Base-by-base conservation (phyloP, 768 basidiomycete species). In the Paxillus involutus region DNA sequence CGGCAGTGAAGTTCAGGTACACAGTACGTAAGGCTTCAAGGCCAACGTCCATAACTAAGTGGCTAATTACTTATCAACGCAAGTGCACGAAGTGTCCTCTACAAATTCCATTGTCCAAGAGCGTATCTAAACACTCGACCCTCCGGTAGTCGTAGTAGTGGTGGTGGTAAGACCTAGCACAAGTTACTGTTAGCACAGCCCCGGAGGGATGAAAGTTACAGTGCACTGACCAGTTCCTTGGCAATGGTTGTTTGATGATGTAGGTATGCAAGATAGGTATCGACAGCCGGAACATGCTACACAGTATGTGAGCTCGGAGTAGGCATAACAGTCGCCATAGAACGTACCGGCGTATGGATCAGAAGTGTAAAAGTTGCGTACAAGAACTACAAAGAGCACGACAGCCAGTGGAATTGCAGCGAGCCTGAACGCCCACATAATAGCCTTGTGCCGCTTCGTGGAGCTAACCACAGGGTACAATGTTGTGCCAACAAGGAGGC, bases 391-490 rank as follows among this genome's bases (percentile, higher is more conserved):
- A 59, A 86, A 98, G 19, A 96, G 77, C 26, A 96, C 71, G 29
- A 96, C 66, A 3, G 87, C 82, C 32, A 96, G 57, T 3, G 91
- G 88, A 41, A 93, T 77, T 2, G 92, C 91, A 30, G 81, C 69
- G 30, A 90, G 61, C 53, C 95, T 84, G 65, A 89, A 82, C 37
- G 60, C 73, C 85, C 89, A 92, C 67, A 88, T 83, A 44, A 91
- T 79, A 17, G 78, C 66, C 49, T 79, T 80, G 65, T 94, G 94
- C 19, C 86, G 78, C 51, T 78, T 88, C 3, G 93, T 84, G 17
- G 78, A 78, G 63, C 89, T 93, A 51, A 99, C 90, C 13, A 96
- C 84, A 6, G 96, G 96, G 67, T 94, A 94, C 57, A 99, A 81
- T 17, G 87, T 82, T 45, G 87, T 88, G 21, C 89, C 91, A 35